phyloP scores from a whole-genome alignment of 345 rosid genomes.

The Odontarrhena argentea region DNA sequence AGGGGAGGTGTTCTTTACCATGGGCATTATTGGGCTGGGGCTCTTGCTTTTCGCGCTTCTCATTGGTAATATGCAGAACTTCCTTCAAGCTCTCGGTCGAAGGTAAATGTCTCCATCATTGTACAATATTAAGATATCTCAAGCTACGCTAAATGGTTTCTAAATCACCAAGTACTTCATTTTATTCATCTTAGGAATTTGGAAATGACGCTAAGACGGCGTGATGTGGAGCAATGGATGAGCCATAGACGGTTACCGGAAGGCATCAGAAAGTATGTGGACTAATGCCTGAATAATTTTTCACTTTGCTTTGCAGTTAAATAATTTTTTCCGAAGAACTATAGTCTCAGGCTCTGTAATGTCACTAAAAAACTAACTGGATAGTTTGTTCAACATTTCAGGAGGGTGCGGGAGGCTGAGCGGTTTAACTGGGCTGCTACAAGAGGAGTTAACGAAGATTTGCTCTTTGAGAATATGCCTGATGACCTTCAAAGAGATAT shows the following conservation, averaged over 20 bases:
- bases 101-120: slow-evolving; percentile 50
- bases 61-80: slow-evolving; percentile 95
- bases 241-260: slow-evolving; percentile 78
- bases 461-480: slow-evolving; percentile 72
- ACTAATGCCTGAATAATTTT: background rate
- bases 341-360: slow-evolving; percentile 14
- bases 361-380: slow-evolving; percentile 10
- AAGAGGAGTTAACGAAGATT: slow-evolving; percentile 81
- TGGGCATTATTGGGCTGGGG: slow-evolving; percentile 79
- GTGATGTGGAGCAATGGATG: slow-evolving; percentile 98
- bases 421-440: slow-evolving; percentile 86
- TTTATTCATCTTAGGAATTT: slow-evolving; percentile 54
- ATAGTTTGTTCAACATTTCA: slow-evolving; percentile 30
- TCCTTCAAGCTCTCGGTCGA: slow-evolving; percentile 80
- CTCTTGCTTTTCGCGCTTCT: slow-evolving; percentile 91
- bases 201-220: slow-evolving; percentile 83
- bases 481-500: slow-evolving; percentile 92
- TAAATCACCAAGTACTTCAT: background rate
- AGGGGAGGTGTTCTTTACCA: slow-evolving; percentile 83
- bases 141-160: slow-evolving; percentile 19
- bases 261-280: slow-evolving; percentile 60
- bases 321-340: background rate
- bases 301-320: slow-evolving; percentile 10
- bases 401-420: slow-evolving; percentile 86
- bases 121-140: background rate